Base-by-base conservation (phyloP, 176 grass and related monocot genomes). In the Juncus effusus region DNA sequence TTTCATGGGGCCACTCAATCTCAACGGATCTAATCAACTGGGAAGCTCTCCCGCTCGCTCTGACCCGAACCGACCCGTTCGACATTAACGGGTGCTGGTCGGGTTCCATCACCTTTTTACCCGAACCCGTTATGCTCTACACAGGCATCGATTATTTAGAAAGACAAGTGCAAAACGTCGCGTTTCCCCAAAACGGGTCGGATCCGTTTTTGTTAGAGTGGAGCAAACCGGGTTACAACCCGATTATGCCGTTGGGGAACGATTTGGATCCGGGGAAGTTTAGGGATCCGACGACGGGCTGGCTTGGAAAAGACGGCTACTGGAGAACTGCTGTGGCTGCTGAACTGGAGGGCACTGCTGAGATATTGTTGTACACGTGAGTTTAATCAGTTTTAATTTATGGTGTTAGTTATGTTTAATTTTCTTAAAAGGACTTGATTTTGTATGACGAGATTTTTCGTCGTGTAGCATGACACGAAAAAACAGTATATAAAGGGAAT, bases 1-100 rank as follows among this genome's bases (percentile, higher is more conserved):
- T 95, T 51, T 74, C 78, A n/a, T 90, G 85, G 90, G 90, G 69
- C 5, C 85, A 95, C 74, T 95, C 86, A 8, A 49, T 95, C 71
- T 89, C 90, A 28, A 72, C 16, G 15, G 90, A 95, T 59, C 86
- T 90, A 19, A 19, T 95, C 1, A 90, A 84, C 79, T 95, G 90
- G 90, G 74, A 60, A 15, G 65, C 78, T 2, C 90, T 95, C 2
- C 58, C 59, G 13, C 76, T 80, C 2, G 90, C 80, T 14, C 69
- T 95, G 0, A 62, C 80, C 4, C 90, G 77, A 4, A 74, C 83
- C 3, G 56, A 72, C 3, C 58, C 74, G 1, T 95, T 79, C 52
- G 90, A 95, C 67, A 56, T 12, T 53, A 42, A 62, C 4, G 90
- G 86, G 7, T 83, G 79, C 60, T 82, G 62, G 76, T 88, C 89